Percentiles rank a stretch among this genome's conserved stretches.
Evolutionary conservation across 2,329 filamentous ascomycete species (phyloP).

Genomic region (Ceratocystis eucalypticola): DNA sequence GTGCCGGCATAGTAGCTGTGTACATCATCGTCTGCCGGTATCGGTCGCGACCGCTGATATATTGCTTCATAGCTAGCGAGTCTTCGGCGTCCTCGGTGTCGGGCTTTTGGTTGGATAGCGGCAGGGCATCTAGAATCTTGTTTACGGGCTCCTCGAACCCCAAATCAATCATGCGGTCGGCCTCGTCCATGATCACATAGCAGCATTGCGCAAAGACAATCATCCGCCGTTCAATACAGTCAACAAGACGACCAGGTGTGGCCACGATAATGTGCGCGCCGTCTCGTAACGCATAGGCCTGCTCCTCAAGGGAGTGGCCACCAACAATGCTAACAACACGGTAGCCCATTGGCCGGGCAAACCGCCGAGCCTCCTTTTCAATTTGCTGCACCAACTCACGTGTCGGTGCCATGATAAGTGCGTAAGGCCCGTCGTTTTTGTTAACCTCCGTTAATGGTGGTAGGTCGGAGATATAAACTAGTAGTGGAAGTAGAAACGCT

Average conservation of each 20-base stretch:
- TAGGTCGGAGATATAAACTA: constrained; percentile 88
- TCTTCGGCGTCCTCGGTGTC: constrained; percentile 88
- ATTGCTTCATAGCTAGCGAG: constrained; percentile 66
- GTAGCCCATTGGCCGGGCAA: constrained; percentile 80
- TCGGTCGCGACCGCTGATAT: constrained; percentile 58
- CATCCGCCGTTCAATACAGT: constrained; percentile 88
- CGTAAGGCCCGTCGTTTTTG: constrained; percentile 90
- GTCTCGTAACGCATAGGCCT: constrained; percentile 76
- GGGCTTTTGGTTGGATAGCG: constrained; percentile 86
- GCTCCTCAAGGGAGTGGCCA: constrained; percentile 88
- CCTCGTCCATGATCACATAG: constrained; percentile 99
- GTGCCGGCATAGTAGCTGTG: constrained; percentile 91
- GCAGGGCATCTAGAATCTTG: constrained; percentile 89
- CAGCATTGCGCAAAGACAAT: constrained; percentile 92
- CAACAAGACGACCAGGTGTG: constrained; percentile 91
- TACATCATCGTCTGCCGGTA: constrained; percentile 99
- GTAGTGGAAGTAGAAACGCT: constrained; percentile 77
- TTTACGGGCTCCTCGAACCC: constrained; percentile 97
- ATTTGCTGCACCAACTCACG: constrained; percentile 97
- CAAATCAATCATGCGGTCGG: constrained; percentile 96
- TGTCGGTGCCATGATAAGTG: constrained; percentile 91
- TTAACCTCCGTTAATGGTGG: constrained; percentile 72
- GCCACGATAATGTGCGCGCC: constrained; percentile 96
- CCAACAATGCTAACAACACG: constrained; percentile 96
- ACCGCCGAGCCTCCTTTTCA: constrained; percentile 84